Evolutionary conservation across 768 basidiomycete genomes (phyloP), one percentile per base, ranked within the genome.

Genomic region (Boletus rex-veris): DNA sequence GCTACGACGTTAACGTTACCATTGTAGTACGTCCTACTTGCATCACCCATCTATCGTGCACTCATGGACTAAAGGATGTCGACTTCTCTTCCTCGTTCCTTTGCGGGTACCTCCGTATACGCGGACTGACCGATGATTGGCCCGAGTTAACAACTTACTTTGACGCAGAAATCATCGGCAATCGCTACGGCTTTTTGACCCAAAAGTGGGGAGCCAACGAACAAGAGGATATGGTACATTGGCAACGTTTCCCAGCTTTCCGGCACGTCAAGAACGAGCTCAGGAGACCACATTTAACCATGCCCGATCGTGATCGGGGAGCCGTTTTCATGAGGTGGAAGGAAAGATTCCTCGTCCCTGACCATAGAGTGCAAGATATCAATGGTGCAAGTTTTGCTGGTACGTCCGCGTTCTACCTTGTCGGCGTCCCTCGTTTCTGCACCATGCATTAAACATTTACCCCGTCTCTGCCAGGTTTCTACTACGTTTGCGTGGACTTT

Each of bases 271-370:
- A 84, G 68, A 77, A 81, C 55, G 90, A 95, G 64, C 79, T 94
- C 58, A 82, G 85, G 67, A 77, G 82, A 65, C 92, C 92, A 0
- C 80, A 85, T 57, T 64, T 91, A 70, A 91, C 89, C 39, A 85
- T 96, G 64, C 73, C 81, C 43, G 88, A 89, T 64, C 77, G 86
- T 39, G 85, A 88, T 63, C 80, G 87, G 45, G 86, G 87, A 2
- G 87, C 87, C 24, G 84, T 94, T 30, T 98, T 98, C 69, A 92
- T 98, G 88, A 79, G 96, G 56, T 95, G 93, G 89, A 98, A 98
- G 73, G 96, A 98, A 73, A 79, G 86, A 64, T 98, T 97, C 72
- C 76, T 98, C 49, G 90, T 98, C n/a, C 94, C 94, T 3, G 91
- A 95, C 70, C 91, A 95, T 73, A 83, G 86, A 54, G 90, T 96